Percentiles rank a stretch among this genome's conserved stretches.
These are phyloP conservation scores for Chaetomiaceae sp. DNA, from an alignment of 2,329 filamentous ascomycete species.

Conservation along the genomic window DNA sequence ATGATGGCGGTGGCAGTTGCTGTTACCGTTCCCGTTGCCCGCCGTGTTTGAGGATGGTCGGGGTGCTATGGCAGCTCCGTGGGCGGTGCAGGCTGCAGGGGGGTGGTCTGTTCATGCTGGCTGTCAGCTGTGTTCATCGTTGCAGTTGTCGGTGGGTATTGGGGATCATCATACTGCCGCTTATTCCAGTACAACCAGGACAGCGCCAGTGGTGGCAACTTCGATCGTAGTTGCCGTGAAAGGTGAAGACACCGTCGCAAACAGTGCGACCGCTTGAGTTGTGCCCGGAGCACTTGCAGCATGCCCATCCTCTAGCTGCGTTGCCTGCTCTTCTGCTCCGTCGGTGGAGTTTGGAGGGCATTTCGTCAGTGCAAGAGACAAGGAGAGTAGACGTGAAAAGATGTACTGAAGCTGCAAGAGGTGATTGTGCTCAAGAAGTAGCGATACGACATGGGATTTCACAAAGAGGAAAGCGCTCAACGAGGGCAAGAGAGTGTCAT, in stretches of 20 bases:
- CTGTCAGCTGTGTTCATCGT: no score
- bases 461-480: not conserved
- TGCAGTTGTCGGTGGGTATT: no score
- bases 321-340: not conserved
- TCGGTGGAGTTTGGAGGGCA: not conserved
- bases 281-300: not conserved
- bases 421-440: not conserved
- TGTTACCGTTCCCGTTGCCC: no score
- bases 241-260: not conserved
- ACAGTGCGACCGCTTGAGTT: not conserved
- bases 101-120: no score
- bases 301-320: not conserved
- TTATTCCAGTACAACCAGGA: not conserved
- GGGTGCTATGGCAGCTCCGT: no score
- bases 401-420: not conserved
- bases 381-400: not conserved
- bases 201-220: constrained; percentile 6
- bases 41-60: no score
- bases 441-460: not conserved
- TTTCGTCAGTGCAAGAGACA: not conserved
- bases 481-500: not conserved
- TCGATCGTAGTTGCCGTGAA: not conserved
- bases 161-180: not conserved
- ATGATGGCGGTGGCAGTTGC: no score
- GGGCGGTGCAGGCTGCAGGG: no score